Conservation (phyloP, 2,329 filamentous ascomycete genomes). For the Conoideocrella luteorostrata region DNA sequence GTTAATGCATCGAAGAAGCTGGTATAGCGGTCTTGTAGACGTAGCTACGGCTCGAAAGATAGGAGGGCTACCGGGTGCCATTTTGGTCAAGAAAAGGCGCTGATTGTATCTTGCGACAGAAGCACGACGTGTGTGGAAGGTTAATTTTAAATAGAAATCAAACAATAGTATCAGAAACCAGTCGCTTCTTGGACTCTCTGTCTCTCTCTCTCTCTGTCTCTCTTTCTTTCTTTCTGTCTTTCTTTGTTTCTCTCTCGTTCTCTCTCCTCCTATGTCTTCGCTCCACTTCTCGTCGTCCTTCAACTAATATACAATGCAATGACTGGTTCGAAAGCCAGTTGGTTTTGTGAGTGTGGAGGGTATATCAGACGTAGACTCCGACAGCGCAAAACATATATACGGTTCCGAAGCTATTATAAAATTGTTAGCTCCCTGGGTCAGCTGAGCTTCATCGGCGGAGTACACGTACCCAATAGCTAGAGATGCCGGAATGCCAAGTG, state of each 20-base stretch:
- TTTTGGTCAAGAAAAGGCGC: conserved; percentile 10
- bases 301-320: conserved; percentile 32
- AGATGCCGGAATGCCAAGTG: conserved; percentile 81
- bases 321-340: conserved; percentile 11
- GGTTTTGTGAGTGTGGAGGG: conserved; percentile 22
- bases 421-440: conserved; percentile 14
- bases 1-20: conserved; percentile 51
- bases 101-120: conserved; percentile 4
- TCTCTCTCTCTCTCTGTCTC: conserved; percentile 14
- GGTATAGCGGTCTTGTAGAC: conserved; percentile 69
- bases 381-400: conserved; percentile 99
- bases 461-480: conserved; percentile 84
- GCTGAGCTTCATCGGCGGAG: too few species aligned
- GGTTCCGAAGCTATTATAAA: conserved; percentile 67
- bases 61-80: conserved; percentile 34
- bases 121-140: neutral
- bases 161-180: conserved; percentile 15
- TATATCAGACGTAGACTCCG: conserved; percentile 89
- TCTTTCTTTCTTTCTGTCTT: too few species aligned
- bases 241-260: conserved; percentile 18
- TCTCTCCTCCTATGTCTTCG: too few species aligned
- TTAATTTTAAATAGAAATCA: conserved; percentile 7
- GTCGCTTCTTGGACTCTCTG: conserved; percentile 23
- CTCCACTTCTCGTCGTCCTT: conserved; percentile 17
- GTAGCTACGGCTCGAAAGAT: conserved; percentile 71